These are phyloP conservation scores for Exobasidium cylindrosporum DNA, from an alignment of 1,284 basidiomycete genomes.

Conservation along the genomic window DNA sequence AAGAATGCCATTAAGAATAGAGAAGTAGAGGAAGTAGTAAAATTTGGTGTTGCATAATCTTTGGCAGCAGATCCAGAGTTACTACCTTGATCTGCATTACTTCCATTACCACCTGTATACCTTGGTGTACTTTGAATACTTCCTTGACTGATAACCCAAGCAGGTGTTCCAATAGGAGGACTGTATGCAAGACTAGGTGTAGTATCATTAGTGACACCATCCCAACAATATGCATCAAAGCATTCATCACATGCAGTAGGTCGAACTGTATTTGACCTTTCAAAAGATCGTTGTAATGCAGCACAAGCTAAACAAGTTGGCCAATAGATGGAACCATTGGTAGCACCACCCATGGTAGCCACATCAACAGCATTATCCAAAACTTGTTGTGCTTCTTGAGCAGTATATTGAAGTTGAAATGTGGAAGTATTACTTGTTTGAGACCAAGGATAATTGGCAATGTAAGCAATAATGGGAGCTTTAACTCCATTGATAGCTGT, in stretches of 20 bases:
- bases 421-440: conserved; percentile 42
- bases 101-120: conserved; percentile 43
- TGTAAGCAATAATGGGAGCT: conserved; percentile 58
- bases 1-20: background rate
- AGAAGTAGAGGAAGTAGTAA: too few species aligned
- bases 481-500: conserved; percentile 43
- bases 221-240: conserved; percentile 49
- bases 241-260: conserved; percentile 41
- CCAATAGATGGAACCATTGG: conserved; percentile 30
- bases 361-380: conserved; percentile 48
- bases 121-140: conserved; percentile 23
- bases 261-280: conserved; percentile 22
- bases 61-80: background rate
- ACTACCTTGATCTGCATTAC: conserved; percentile 19
- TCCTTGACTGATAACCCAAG: conserved; percentile 38
- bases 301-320: conserved; percentile 46
- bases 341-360: conserved; percentile 36
- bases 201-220: conserved; percentile 41
- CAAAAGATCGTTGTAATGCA: conserved; percentile 42
- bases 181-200: conserved; percentile 28
- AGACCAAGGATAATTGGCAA: conserved; percentile 60
- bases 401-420: conserved; percentile 55
- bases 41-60: too few species aligned
- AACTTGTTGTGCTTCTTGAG: conserved; percentile 29
- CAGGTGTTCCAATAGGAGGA: conserved; percentile 40